Evolutionary conservation across 1,284 basidiomycete genomes (phyloP), one percentile per base, ranked within the genome.

Genomic region (Pterulicium gracile): DNA sequence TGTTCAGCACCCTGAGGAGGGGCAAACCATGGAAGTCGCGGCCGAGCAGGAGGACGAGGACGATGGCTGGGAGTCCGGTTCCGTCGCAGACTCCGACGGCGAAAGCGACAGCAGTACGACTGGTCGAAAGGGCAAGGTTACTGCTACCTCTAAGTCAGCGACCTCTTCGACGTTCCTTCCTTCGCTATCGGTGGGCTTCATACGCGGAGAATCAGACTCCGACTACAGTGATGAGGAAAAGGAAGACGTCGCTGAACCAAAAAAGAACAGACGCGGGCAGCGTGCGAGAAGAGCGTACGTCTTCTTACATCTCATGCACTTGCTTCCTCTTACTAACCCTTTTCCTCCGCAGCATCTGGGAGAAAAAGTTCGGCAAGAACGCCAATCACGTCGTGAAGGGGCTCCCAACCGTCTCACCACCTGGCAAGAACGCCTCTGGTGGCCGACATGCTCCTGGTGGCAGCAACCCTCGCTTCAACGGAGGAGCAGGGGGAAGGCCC

Each of bases 201-300:
- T 81, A 32, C 77, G 79, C 42, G 88, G 88, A 1, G 80, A 82
- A 45, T 89, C 79, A 35, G 82, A 81, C 52, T 87, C 85, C 15
- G 90, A 93, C 56, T 77, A 77, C 50, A 83, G 85, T 55, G 85
- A 88, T 47, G 72, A 66, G 20, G 83, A 85, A 52, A n/a, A 10
- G 10, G 71, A 68, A 43, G 69, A 73, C 24, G 69, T 73, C 34
- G 77, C 65, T 5, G 80, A 84, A 40, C 64, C 68, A 14, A 80
- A 79, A 64, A 96, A 92, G 70, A 98, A 98, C 56, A 69, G 94
- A 44, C 74, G 92, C 45, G 94, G 94, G 14, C 94, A 98, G 63
- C 69, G 91, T 45, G 94, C 94, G 7, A 72, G 94, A 48, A 75
- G 87, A 68, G 88, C 88, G 89, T 95, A 63, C 75, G 91, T 83